Conservation (phyloP, 23 red algal genomes). For the Chondrus crispus region DNA sequence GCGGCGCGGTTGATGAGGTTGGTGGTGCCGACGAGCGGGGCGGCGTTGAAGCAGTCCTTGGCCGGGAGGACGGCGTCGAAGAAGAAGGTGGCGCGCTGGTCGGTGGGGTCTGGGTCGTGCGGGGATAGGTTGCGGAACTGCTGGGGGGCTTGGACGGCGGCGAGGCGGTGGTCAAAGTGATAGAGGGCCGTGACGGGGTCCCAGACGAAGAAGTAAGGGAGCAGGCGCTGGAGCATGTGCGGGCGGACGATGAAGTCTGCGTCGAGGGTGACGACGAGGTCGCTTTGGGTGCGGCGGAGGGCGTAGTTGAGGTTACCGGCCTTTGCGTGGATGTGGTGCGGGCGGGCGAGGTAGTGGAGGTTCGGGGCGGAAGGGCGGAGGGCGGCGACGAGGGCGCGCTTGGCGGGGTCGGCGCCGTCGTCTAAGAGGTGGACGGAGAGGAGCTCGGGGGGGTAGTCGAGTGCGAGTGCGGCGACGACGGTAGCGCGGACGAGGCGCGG, state of each 20-base stretch:
- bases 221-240: slow-evolving; percentile 40
- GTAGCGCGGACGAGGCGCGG: slow-evolving; percentile 3
- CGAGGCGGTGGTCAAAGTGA: slow-evolving; percentile 39
- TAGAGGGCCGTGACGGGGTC: background rate
- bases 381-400: background rate
- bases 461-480: slow-evolving; percentile 12
- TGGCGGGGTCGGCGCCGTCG: slow-evolving; percentile 30
- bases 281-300: background rate
- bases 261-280: slow-evolving; percentile 35
- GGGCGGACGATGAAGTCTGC: slow-evolving; percentile 55
- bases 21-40: slow-evolving; percentile 41
- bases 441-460: slow-evolving; percentile 45
- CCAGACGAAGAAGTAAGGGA: slow-evolving; percentile 58
- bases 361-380: background rate
- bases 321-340: slow-evolving; percentile 35
- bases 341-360: slow-evolving; percentile 21
- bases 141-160: slow-evolving; percentile 44
- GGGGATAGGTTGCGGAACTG: slow-evolving; percentile 56
- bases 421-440: slow-evolving; percentile 46
- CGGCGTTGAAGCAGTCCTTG: slow-evolving; percentile 60
- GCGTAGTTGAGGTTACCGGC: slow-evolving; percentile 58
- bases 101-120: slow-evolving; percentile 20
- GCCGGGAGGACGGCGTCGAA: slow-evolving; percentile 8
- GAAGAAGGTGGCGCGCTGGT: slow-evolving; percentile 38
- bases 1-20: slow-evolving; percentile 33